Conservation (phyloP, 2,329 filamentous ascomycete genomes). For the Triangularia setosa region DNA sequence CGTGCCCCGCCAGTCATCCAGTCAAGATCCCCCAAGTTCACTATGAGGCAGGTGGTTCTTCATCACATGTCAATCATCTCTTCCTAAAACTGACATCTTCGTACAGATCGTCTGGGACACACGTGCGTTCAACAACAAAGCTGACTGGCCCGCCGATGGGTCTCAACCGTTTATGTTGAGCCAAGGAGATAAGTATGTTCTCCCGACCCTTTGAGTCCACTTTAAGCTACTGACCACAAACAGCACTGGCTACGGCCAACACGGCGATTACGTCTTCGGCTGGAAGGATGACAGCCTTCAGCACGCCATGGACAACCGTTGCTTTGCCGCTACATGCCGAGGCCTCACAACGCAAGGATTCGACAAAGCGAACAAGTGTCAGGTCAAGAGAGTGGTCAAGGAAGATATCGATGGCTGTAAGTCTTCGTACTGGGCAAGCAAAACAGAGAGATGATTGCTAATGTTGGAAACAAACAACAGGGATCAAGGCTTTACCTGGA, state of each 20-base stretch:
- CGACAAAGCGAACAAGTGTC: constrained; percentile 32
- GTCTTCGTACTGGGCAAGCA: not conserved
- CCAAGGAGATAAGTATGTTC: constrained; percentile 21
- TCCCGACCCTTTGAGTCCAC: not conserved
- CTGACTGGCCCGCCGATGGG: constrained; percentile 33
- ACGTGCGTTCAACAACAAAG: constrained; percentile 32
- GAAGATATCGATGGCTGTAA: constrained; percentile 34
- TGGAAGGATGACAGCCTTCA: constrained; percentile 33
- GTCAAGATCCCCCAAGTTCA: constrained; percentile 25
- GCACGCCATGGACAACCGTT: constrained; percentile 22
- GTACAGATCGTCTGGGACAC: constrained; percentile 26
- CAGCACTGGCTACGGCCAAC: constrained; percentile 30
- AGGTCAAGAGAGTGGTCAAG: constrained; percentile 26
- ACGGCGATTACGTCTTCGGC: constrained; percentile 34
- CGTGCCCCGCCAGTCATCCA: constrained; percentile 26
- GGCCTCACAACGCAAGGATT: constrained; percentile 23
- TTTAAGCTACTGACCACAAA: not conserved
- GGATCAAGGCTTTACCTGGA: not conserved
- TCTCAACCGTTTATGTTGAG: constrained; percentile 30
- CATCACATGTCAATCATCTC: constrained; percentile 27
- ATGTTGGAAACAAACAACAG: not conserved
- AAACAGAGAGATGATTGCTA: not conserved
- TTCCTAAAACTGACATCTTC: not conserved
- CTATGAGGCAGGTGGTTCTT: constrained; percentile 24
- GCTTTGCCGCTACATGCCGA: constrained; percentile 22